Base-by-base conservation (phyloP, 75 land plant genomes). In the Isoetes taiwanensis region DNA sequence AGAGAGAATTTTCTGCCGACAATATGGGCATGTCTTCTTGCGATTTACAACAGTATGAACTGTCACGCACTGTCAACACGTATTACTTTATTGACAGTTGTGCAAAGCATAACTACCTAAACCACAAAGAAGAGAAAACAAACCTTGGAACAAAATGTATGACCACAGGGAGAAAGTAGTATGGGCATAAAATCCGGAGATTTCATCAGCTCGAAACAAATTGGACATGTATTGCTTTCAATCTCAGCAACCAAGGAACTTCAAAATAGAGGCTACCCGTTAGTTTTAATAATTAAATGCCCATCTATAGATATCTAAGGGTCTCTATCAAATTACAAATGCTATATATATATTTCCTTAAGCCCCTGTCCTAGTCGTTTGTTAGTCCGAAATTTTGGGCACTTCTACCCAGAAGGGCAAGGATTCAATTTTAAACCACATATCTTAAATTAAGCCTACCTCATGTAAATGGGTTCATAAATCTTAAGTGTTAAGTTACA, bases 181-280 rank as follows among this genome's bases (percentile, higher is more conserved):
- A 62, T 62, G 21, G 64, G 64, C 20, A 58, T 30, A 30, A 53
- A 62, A 3, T 62, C 58, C 29, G 64, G 64, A 2, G 64, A 54
- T 20, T 62, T 62, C 64, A 62, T 62, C 26, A 62, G 59, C 58
- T 62, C 64, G 39, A 62, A 62, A 53, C 64, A 62, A 27, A 62
- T 62, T 21, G 64, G 64, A 31, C 64, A 62, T 54, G 64, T 62
- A 62, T 62, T 62, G 58, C 64, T 62, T n/a, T 62, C 59, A 19
- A 62, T 62, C 30, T 62, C 62, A 53, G 62, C 64, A 17, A 58
- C 64, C 14, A 62, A 57, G 20, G 61, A 59, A 38, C 61, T 59
- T 33, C n/a, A 24, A 56, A 52, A 31, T 2, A 29, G 30, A 43
- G 0, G 27, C 50, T n/a, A 31, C 54, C 28, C 1, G n/a, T n/a